These are phyloP conservation scores for Didymella pinodella DNA, from an alignment of 2,329 filamentous ascomycete species.

Conservation along the genomic window DNA sequence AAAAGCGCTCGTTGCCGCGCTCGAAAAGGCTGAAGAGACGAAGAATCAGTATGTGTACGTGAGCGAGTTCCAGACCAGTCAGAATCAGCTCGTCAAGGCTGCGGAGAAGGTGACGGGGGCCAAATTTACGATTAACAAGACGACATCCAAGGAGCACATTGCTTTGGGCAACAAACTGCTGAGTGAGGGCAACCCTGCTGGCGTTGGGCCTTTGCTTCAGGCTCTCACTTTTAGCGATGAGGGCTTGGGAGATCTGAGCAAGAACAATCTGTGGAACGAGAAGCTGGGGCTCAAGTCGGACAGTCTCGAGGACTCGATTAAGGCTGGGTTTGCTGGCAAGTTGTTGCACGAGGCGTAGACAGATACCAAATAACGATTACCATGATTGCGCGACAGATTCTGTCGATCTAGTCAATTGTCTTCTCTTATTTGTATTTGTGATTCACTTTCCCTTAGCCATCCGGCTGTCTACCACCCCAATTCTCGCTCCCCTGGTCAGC, in stretches of 20 bases:
- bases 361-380: background rate
- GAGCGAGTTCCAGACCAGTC: constrained; percentile 64
- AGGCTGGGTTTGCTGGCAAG: constrained; percentile 33
- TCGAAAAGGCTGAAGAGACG: constrained; percentile 60
- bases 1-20: constrained; percentile 59
- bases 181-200: constrained; percentile 46
- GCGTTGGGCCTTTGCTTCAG: constrained; percentile 33
- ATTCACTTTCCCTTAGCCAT: background rate
- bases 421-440: background rate
- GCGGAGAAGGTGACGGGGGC: constrained; percentile 62
- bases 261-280: constrained; percentile 49
- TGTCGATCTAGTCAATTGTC: background rate
- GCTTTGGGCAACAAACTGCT: constrained; percentile 47
- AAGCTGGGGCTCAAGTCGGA: constrained; percentile 54
- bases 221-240: constrained; percentile 28
- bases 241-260: constrained; percentile 36
- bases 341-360: constrained; percentile 14
- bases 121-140: constrained; percentile 59
- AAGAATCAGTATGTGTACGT: constrained; percentile 67
- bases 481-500: background rate
- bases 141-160: constrained; percentile 43
- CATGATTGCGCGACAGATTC: background rate
- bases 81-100: constrained; percentile 64
- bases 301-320: constrained; percentile 50
- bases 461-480: background rate